Base-by-base conservation (phyloP, 768 basidiomycete species). In the Suillus hirtellus region DNA sequence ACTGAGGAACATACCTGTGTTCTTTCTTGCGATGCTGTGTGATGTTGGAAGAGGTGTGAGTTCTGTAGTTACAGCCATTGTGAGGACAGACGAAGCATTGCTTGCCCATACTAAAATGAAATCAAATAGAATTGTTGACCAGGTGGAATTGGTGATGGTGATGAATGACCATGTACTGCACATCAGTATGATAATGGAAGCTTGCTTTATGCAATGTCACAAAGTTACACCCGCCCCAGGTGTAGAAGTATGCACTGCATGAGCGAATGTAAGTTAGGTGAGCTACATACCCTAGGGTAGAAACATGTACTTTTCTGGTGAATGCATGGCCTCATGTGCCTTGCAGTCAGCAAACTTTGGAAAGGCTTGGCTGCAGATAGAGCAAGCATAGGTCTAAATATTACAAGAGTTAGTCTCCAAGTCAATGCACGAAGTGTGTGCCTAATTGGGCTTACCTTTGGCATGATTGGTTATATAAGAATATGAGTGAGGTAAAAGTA, bases 1-100 rank as follows among this genome's bases (percentile, higher is more conserved):
- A 1, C 21, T 12, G 21, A 55, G 74, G 70, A 14, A 67, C 19
- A 35, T 74, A 66, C 1, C 62, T 67, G 12, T 75, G 74, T 12
- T n/a, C 7, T 17, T 54, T 59, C 46, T 70, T 65, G 9, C 74
- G 65, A 50, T 75, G 71, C 50, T 61, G 72, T 10, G 72, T 64
- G 6, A 75, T 40, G 27, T 66, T 62, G 0, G 72, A 68, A 17
- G 74, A 70, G 49, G 72, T 70, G 2, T 62, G 21, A 1, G 74
- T 75, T 38, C 40, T 64, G 56, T 65, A 75, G 15, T 62, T 35
- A 52, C 73, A 62, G 9, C 0, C 15, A 8, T 31, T 34, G 11
- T 59, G 35, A 43, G 56, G 61, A 44, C 61, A 62, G 14, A 1
- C 0, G n/a, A 59, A 75, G 0, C 19, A 61, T 19, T 58, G 37